phyloP scores from a whole-genome alignment of 768 basidiomycete species.

The Tricholoma furcatifolium region DNA sequence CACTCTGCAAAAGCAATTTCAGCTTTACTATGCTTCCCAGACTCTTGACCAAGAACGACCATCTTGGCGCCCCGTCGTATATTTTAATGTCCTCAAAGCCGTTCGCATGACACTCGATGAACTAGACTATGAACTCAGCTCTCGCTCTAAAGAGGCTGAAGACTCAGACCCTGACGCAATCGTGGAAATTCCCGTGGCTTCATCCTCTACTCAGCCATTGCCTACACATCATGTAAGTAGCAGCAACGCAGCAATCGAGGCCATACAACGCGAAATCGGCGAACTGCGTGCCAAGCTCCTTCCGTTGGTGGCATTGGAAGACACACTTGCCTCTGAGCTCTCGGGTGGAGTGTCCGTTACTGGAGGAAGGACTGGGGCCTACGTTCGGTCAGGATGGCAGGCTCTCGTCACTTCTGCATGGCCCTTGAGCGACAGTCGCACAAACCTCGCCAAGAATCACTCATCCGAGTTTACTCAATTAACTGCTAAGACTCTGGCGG shows the following conservation, averaged over 20 bases:
- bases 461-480: slow-evolving; percentile 46
- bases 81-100: slow-evolving; percentile 82
- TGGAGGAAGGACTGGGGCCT: slow-evolving; percentile 62
- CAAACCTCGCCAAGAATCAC: slow-evolving; percentile 29
- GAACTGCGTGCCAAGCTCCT: slow-evolving; percentile 55
- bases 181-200: slow-evolving; percentile 17
- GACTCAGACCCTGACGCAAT: slow-evolving; percentile 15
- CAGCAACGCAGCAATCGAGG: background rate
- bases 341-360: slow-evolving; percentile 61
- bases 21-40: slow-evolving; percentile 73
- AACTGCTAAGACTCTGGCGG: slow-evolving; percentile 54
- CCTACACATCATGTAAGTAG: background rate
- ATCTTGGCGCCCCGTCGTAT: slow-evolving; percentile 78
- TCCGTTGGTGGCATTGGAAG: slow-evolving; percentile 65
- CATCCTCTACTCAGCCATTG: slow-evolving; percentile 15
- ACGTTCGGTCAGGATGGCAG: slow-evolving; percentile 75
- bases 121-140: slow-evolving; percentile 56
- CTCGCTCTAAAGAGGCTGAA: slow-evolving; percentile 12
- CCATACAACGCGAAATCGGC: slow-evolving; percentile 38
- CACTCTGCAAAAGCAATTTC: slow-evolving; percentile 83
- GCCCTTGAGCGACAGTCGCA: slow-evolving; percentile 37
- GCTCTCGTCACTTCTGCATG: slow-evolving; percentile 44
- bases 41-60: slow-evolving; percentile 69
- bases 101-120: slow-evolving; percentile 73
- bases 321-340: slow-evolving; percentile 65